These are phyloP conservation scores for Entonaema liquescens DNA, from an alignment of 495 filamentous ascomycete species.

Conservation along the genomic window DNA sequence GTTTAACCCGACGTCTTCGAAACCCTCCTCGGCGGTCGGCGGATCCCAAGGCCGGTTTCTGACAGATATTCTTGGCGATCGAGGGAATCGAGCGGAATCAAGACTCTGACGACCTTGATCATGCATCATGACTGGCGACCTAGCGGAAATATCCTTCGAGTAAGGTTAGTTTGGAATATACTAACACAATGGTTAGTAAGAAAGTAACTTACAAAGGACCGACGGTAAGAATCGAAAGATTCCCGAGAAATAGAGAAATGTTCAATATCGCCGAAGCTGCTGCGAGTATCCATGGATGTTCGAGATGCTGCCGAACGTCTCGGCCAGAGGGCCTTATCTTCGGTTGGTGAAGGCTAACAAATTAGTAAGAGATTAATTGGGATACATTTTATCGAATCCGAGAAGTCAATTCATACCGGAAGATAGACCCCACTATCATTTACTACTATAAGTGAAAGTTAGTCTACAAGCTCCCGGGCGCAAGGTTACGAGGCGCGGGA, in stretches of 20 bases:
- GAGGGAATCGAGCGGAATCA: constrained; percentile 71
- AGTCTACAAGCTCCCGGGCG: constrained; percentile 26
- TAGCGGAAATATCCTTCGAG: constrained; percentile 87
- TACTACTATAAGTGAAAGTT: constrained; percentile 70
- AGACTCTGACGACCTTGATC: constrained; percentile 77
- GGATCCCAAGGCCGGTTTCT: constrained; percentile 61
- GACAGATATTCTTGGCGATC: constrained; percentile 62
- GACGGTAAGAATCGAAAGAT: constrained; percentile 96
- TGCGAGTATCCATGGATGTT: constrained; percentile 72
- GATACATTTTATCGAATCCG: background rate
- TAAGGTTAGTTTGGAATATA: constrained; percentile 24
- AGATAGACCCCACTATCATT: constrained; percentile 97
- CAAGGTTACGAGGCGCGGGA: constrained; percentile 17
- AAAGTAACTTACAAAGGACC: constrained; percentile 81
- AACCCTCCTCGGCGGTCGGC: constrained; percentile 75
- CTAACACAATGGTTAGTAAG: constrained; percentile 9
- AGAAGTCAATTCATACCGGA: constrained; percentile 67
- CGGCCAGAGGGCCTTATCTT: constrained; percentile 87
- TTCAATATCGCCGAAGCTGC: constrained; percentile 80
- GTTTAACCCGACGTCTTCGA: constrained; percentile 90
- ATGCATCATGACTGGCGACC: constrained; percentile 74
- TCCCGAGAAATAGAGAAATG: constrained; percentile 97
- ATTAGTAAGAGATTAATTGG: constrained; percentile 13
- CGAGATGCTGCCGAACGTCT: constrained; percentile 71
- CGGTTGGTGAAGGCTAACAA: constrained; percentile 83